These are phyloP conservation scores for Fusarium falciforme DNA, from an alignment of 2,329 filamentous ascomycete species.

Conservation along the genomic window DNA sequence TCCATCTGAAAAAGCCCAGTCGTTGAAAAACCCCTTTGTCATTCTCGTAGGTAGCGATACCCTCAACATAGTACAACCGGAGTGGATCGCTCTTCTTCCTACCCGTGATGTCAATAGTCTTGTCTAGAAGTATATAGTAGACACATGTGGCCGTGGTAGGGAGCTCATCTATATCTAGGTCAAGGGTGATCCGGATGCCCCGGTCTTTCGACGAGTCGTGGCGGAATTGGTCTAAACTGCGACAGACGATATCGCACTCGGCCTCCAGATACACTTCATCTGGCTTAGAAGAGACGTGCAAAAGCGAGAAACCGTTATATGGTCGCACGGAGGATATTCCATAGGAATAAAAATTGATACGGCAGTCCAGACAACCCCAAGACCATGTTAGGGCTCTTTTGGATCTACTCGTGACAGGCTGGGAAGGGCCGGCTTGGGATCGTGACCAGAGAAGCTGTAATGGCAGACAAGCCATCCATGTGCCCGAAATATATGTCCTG, in stretches of 20 bases:
- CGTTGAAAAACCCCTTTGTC: background rate
- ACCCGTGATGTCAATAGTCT: background rate
- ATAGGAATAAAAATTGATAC: background rate
- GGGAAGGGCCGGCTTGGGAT: background rate
- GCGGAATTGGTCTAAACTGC: background rate
- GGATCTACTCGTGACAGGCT: background rate
- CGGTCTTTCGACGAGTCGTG: background rate
- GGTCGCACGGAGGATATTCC: background rate
- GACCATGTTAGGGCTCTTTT: background rate
- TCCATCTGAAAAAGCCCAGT: background rate
- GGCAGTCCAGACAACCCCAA: background rate
- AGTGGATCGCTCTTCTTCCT: background rate
- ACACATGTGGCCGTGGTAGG: background rate
- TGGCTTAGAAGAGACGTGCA: background rate
- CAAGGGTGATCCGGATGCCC: background rate
- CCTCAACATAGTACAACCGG: background rate
- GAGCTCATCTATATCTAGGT: background rate
- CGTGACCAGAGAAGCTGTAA: background rate
- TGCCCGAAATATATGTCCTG: background rate
- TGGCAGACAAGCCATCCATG: background rate
- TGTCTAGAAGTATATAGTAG: background rate
- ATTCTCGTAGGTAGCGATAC: background rate
- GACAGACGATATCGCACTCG: background rate
- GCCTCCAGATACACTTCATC: background rate
- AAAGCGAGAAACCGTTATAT: background rate